These are phyloP conservation scores for Beauveria varroae DNA, from an alignment of 2,329 filamentous ascomycete species.

Conservation along the genomic window DNA sequence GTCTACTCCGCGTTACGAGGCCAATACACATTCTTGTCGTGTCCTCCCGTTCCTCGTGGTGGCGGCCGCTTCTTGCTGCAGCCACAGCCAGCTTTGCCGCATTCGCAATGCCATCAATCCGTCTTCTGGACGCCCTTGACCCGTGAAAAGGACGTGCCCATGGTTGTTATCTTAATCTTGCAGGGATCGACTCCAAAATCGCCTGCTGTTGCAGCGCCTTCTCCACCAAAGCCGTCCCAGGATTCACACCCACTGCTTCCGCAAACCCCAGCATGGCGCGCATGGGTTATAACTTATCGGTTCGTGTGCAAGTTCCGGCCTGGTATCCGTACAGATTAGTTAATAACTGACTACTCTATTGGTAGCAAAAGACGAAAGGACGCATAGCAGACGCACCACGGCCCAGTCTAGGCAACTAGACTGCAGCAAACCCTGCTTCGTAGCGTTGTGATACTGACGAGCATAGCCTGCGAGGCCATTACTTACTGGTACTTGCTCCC, in stretches of 20 bases:
- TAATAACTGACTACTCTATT: too few relatives aligned
- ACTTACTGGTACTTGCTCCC: neutral
- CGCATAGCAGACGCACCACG: neutral
- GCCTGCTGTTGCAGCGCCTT: neutral
- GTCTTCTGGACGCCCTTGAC: neutral
- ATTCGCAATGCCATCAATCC: neutral
- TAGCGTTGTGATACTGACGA: neutral
- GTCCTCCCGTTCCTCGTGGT: too few relatives aligned
- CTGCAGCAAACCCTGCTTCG: neutral
- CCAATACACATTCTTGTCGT: too few relatives aligned
- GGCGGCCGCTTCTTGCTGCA: neutral
- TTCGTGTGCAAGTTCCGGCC: too few relatives aligned
- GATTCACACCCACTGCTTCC: neutral
- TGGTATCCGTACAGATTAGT: too few relatives aligned
- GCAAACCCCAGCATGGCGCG: neutral
- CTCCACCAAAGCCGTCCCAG: neutral
- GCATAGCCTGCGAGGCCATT: neutral
- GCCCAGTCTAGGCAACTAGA: neutral
- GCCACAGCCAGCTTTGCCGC: neutral
- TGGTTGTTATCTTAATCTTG: conserved; percentile 1
- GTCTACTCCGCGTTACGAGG: too few relatives aligned
- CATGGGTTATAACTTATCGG: too few relatives aligned
- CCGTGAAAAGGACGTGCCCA: neutral
- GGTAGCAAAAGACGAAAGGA: too few relatives aligned
- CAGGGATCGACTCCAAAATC: neutral